Percentiles rank a stretch among this genome's conserved stretches.
Evolutionary conservation across 768 basidiomycete species (phyloP).

Genomic region (Chalciporus pseudorubinellus): DNA sequence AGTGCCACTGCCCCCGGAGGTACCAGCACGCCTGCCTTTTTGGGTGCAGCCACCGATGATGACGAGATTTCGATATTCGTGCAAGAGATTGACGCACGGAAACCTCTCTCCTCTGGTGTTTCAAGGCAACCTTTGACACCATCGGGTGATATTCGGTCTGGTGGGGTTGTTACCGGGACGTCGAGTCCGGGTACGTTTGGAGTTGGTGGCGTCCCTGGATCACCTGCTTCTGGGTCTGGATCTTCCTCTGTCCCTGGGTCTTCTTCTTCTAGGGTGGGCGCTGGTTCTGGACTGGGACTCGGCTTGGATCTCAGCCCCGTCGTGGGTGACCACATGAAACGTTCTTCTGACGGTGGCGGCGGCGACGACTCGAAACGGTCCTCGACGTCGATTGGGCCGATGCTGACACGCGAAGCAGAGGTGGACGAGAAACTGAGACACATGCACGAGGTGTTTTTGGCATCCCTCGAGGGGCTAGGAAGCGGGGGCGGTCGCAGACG

Average conservation of each 20-base stretch:
- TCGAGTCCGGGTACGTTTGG: conserved; percentile 7
- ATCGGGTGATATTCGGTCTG: background rate
- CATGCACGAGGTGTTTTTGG: conserved; percentile 69
- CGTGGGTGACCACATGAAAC: conserved; percentile 17
- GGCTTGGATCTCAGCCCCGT: background rate
- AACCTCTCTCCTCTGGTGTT: conserved; percentile 46
- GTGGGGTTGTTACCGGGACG: background rate
- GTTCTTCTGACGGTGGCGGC: conserved; percentile 15
- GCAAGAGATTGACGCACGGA: conserved; percentile 70
- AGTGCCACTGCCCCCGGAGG: conserved; percentile 18
- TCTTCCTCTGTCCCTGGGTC: conserved; percentile 2
- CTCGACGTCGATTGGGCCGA: conserved; percentile 40
- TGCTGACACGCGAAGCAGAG: conserved; percentile 64
- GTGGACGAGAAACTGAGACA: conserved; percentile 60
- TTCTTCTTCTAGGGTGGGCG: background rate
- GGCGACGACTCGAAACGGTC: conserved; percentile 23
- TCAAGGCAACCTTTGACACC: conserved; percentile 13
- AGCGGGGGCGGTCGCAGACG: conserved; percentile 32
- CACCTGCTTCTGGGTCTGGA: conserved; percentile 2
- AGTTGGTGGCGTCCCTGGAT: background rate
- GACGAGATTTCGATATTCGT: conserved; percentile 79
- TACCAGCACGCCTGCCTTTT: conserved; percentile 35
- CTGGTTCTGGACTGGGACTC: conserved; percentile 15
- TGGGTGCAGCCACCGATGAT: conserved; percentile 57
- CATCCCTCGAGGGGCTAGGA: conserved; percentile 60